These are phyloP conservation scores for Cucumis hystrix DNA, from an alignment of 306 rosid species.

Conservation along the genomic window DNA sequence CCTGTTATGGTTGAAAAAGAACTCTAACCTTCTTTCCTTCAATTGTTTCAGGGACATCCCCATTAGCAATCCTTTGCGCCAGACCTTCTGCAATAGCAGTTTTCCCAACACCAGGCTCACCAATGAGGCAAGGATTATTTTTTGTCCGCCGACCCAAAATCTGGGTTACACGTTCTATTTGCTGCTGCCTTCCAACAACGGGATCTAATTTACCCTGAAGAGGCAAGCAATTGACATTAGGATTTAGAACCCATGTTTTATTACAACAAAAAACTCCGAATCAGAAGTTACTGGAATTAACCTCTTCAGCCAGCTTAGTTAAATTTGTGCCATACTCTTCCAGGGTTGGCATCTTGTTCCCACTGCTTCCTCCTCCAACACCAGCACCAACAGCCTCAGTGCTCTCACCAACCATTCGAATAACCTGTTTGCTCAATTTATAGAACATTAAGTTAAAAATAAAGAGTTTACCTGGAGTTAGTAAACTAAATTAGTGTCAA, in stretches of 20 bases:
- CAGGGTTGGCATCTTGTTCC: slow-evolving; percentile 92
- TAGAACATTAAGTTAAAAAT: not conserved
- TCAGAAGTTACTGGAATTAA: slow-evolving; percentile 2
- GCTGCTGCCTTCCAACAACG: slow-evolving; percentile 88
- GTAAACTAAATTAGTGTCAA: not conserved
- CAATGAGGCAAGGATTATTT: slow-evolving; percentile 90
- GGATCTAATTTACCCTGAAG: slow-evolving; percentile 89
- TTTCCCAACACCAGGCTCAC: slow-evolving; percentile 98
- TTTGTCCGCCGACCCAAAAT: slow-evolving; percentile 86
- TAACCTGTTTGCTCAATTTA: slow-evolving; percentile 44
- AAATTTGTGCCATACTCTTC: slow-evolving; percentile 94
- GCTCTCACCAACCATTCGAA: slow-evolving; percentile 99
- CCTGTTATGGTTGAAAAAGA: not conserved
- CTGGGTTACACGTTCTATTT: slow-evolving; percentile 91
- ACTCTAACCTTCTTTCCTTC: slow-evolving; percentile 82
- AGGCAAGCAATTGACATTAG: not conserved
- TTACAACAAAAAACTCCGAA: not conserved
- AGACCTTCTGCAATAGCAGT: slow-evolving; percentile 97
- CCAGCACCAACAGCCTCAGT: slow-evolving; percentile 83
- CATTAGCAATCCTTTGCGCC: slow-evolving; percentile 82
- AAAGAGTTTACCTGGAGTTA: not conserved
- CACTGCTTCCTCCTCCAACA: slow-evolving; percentile 77
- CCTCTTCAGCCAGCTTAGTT: slow-evolving; percentile 97
- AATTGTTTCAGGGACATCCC: slow-evolving; percentile 95
- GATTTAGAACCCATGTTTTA: not conserved